Conservation (phyloP, 805 yeast genomes). For the Danielia oregonensis region DNA sequence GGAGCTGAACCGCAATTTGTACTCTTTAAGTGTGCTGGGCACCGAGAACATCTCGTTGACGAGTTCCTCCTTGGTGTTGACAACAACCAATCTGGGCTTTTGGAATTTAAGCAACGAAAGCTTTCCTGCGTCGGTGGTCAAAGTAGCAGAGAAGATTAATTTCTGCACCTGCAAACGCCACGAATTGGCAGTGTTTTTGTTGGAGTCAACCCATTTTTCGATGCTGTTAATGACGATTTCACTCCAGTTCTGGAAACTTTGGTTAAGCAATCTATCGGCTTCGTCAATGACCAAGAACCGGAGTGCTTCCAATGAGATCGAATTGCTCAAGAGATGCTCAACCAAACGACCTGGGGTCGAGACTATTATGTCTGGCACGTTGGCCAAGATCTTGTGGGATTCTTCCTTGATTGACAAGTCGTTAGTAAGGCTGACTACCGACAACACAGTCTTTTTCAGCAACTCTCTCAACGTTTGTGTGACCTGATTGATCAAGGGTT, state of each 20-base stretch:
- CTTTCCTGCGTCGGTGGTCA: conserved; percentile 90
- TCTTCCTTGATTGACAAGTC: conserved; percentile 61
- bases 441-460: conserved; percentile 63
- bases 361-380: conserved; percentile 63
- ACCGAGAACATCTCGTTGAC: conserved; percentile 57
- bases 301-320: conserved; percentile 49
- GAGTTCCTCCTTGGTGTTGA: conserved; percentile 51
- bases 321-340: conserved; percentile 53
- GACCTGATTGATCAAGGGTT: conserved; percentile 82
- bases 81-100: conserved; percentile 70
- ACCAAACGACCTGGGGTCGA: conserved; percentile 80
- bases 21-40: conserved; percentile 52
- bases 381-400: conserved; percentile 40
- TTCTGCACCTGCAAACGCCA: conserved; percentile 48
- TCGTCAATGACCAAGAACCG: conserved; percentile 72
- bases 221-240: conserved; percentile 45
- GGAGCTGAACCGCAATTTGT: conserved; percentile 36
- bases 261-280: conserved; percentile 79
- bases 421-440: conserved; percentile 57
- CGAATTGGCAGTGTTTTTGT: conserved; percentile 21
- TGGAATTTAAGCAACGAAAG: conserved; percentile 65
- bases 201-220: conserved; percentile 12
- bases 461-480: conserved; percentile 56
- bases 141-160: conserved; percentile 86
- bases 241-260: conserved; percentile 93